phyloP scores from a whole-genome alignment of 2,329 filamentous ascomycete species.

The Ceratocystis smalleyi region DNA sequence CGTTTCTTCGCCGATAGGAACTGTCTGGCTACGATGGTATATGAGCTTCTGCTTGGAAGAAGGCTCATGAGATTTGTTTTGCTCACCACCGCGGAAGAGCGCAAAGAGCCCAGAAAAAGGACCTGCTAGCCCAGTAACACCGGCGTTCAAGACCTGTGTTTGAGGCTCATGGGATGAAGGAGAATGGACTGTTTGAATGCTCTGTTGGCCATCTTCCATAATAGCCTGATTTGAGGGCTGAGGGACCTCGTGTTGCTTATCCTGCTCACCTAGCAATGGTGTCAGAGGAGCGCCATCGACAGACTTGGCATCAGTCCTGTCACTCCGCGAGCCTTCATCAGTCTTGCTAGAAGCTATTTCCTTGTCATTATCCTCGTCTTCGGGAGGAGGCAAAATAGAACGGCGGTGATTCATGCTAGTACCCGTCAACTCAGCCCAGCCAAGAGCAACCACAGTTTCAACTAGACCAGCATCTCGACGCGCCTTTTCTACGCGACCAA shows the following conservation, averaged over 20 bases:
- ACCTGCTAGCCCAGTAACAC: conserved; percentile 22
- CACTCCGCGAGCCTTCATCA: neutral
- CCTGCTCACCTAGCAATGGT: conserved; percentile 20
- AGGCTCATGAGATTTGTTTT: conserved; percentile 33
- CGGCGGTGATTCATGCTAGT: conserved; percentile 39
- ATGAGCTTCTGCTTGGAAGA: conserved; percentile 51
- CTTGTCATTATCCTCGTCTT: conserved; percentile 22
- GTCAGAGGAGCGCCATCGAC: conserved; percentile 25
- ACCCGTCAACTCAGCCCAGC: conserved; percentile 80
- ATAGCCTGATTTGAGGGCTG: conserved; percentile 52
- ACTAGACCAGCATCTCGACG: conserved; percentile 81
- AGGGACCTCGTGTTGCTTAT: conserved; percentile 45
- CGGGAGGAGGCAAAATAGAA: conserved; percentile 30
- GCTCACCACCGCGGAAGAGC: conserved; percentile 50
- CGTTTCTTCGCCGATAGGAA: conserved; percentile 24
- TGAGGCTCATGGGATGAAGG: conserved; percentile 20
- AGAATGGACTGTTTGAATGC: conserved; percentile 29
- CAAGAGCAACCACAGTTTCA: conserved; percentile 82
- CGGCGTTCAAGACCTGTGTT: conserved; percentile 15
- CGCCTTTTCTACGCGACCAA: conserved; percentile 88
- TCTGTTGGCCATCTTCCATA: conserved; percentile 49
- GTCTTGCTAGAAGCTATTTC: conserved; percentile 4
- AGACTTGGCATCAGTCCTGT: conserved; percentile 20
- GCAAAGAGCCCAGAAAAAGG: conserved; percentile 52
- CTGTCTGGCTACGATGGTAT: conserved; percentile 63